A percentile compares a stretch with the other conserved stretches of the same genome.
Evolutionary conservation across 2,329 filamentous ascomycete genomes (phyloP).

Genomic region (Beauveria bassiana): DNA sequence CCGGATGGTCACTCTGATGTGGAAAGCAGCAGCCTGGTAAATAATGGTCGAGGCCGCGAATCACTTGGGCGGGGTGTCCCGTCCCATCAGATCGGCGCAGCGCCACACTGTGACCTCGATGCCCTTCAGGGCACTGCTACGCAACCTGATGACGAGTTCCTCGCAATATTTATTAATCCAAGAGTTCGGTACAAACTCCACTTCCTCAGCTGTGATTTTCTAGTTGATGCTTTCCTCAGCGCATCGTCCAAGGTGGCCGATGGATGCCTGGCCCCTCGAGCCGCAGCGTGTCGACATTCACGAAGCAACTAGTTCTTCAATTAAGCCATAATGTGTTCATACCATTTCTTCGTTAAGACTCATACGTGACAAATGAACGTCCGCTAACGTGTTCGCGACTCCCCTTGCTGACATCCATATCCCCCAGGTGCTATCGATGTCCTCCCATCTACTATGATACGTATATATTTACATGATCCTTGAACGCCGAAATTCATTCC

Average conservation of each 20-base stretch:
- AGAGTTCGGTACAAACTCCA: not conserved
- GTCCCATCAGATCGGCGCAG: not conserved
- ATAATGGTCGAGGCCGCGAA: not conserved
- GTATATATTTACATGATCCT: slow-evolving; percentile 19
- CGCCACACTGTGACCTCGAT: not conserved
- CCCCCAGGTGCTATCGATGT: slow-evolving; percentile 12
- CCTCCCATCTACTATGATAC: slow-evolving; percentile 14
- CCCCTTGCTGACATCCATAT: slow-evolving; percentile 17
- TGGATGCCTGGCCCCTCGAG: not conserved
- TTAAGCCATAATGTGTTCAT: slow-evolving; percentile 26
- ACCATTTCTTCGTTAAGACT: slow-evolving; percentile 25
- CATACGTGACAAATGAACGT: slow-evolving; percentile 21
- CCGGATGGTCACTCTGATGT: not conserved
- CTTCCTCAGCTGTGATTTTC: not conserved
- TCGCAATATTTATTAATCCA: not conserved
- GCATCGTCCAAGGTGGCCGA: not conserved
- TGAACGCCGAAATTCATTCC: slow-evolving; percentile 12
- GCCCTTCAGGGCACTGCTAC: not conserved
- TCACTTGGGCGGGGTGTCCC: too few relatives aligned
- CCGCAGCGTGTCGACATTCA: not conserved
- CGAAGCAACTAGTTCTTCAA: not conserved
- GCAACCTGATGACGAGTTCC: not conserved
- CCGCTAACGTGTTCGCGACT: slow-evolving; percentile 12
- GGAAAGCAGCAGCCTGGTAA: not conserved
- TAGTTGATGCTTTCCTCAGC: not conserved